These are phyloP conservation scores for Rhodotorula sp. DNA, from an alignment of 1,284 basidiomycete species.

Conservation along the genomic window DNA sequence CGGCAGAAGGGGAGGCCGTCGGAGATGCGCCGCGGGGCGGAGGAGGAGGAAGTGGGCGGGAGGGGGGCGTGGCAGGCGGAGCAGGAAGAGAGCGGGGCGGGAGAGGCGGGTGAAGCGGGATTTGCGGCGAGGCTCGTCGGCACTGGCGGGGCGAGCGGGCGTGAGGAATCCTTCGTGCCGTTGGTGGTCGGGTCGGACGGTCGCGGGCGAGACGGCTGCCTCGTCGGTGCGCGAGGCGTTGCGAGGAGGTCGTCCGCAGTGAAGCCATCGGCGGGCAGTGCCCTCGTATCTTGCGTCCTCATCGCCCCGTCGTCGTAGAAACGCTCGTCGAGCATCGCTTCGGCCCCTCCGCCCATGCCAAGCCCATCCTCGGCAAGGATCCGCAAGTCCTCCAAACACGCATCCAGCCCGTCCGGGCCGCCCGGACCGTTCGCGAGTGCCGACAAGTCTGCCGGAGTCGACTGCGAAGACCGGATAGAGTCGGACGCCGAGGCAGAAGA, in stretches of 20 bases:
- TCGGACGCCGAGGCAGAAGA: background rate
- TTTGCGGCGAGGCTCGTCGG: background rate
- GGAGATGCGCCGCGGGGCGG: slow-evolving; percentile 2
- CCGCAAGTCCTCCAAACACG: slow-evolving; percentile 37
- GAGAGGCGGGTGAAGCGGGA: background rate
- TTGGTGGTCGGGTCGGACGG: too few species aligned
- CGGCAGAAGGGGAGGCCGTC: slow-evolving; percentile 42
- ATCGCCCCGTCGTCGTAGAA: background rate
- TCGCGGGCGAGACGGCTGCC: background rate
- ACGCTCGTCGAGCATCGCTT: slow-evolving; percentile 10
- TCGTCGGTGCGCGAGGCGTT: background rate
- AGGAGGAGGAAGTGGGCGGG: background rate
- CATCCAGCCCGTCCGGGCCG: slow-evolving; percentile 20
- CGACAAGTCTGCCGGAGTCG: slow-evolving; percentile 18
- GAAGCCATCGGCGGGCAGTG: background rate
- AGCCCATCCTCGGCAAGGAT: slow-evolving; percentile 23
- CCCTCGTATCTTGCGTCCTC: background rate
- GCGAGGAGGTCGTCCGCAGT: background rate
- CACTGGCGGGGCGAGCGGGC: background rate
- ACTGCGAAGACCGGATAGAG: slow-evolving; percentile 21
- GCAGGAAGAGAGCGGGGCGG: slow-evolving; percentile 8
- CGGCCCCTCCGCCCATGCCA: background rate
- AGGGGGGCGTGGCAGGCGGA: slow-evolving; percentile 11
- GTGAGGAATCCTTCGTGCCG: background rate
- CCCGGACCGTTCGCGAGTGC: background rate